Evolutionary conservation across 495 filamentous ascomycete species (phyloP).

Genomic region (Xanthoparmelia taractica): DNA sequence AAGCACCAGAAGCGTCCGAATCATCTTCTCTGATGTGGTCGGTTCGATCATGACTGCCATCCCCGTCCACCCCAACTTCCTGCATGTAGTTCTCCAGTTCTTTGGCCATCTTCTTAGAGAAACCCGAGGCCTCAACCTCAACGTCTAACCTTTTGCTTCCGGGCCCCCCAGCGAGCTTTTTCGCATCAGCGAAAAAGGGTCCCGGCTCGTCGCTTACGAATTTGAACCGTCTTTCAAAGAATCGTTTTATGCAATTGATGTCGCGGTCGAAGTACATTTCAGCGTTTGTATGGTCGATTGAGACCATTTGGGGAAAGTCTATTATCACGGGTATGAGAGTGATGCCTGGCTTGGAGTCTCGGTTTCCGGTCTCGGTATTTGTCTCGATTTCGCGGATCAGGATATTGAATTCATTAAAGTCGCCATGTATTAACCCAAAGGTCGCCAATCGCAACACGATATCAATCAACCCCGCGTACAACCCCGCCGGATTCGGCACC

Average conservation of each 20-base stretch:
- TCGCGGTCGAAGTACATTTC: slow-evolving; percentile 95
- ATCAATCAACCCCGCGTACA: slow-evolving; percentile 85
- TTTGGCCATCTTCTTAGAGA: slow-evolving; percentile 90
- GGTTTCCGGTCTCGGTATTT: slow-evolving; percentile 8
- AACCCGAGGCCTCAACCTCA: slow-evolving; percentile 85
- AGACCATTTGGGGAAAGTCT: slow-evolving; percentile 97
- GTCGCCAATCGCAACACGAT: slow-evolving; percentile 78
- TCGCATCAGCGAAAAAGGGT: slow-evolving; percentile 75
- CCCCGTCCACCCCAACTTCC: slow-evolving; percentile 55
- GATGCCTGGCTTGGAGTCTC: slow-evolving; percentile 17
- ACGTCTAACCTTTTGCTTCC: slow-evolving; percentile 65
- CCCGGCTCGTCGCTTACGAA: slow-evolving; percentile 76
- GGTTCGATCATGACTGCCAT: slow-evolving; percentile 34
- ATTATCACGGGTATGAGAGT: slow-evolving; percentile 68
- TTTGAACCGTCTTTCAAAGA: slow-evolving; percentile 81
- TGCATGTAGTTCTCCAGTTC: slow-evolving; percentile 87
- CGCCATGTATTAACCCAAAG: slow-evolving; percentile 89
- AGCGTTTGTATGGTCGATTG: slow-evolving; percentile 87
- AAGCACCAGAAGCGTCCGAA: slow-evolving; percentile 5
- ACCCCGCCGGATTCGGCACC: slow-evolving; percentile 65
- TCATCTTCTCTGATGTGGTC: slow-evolving; percentile 20
- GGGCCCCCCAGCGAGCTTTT: slow-evolving; percentile 50
- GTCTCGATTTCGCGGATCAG: slow-evolving; percentile 67
- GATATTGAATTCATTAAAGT: slow-evolving; percentile 99
- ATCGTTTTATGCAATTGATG: slow-evolving; percentile 86